Evolutionary conservation across 805 yeast genomes (phyloP).

Genomic region (Lipomyces mesembrius): DNA sequence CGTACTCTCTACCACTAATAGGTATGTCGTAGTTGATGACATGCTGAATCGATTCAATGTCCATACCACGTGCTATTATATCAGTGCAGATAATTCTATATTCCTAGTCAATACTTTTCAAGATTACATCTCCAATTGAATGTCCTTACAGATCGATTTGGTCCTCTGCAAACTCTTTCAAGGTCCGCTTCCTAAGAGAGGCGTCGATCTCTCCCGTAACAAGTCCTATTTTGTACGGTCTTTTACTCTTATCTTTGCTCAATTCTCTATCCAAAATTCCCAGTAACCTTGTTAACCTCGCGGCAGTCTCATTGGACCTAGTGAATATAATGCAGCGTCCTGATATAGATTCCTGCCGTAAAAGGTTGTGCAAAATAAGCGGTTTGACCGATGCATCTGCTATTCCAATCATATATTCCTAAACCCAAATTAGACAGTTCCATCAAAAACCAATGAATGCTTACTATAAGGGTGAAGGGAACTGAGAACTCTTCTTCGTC

Average conservation of each 20-base stretch:
- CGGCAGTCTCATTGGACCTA: slow-evolving; percentile 81
- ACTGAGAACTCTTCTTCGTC: slow-evolving; percentile 45
- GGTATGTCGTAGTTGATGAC: slow-evolving; percentile 94
- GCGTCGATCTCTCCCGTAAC: slow-evolving; percentile 49
- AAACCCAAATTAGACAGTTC: neutral
- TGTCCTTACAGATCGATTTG: slow-evolving; percentile 51
- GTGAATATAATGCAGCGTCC: slow-evolving; percentile 63
- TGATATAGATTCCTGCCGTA: slow-evolving; percentile 47
- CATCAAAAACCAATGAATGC: neutral
- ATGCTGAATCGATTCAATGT: slow-evolving; percentile 66
- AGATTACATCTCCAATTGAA: neutral
- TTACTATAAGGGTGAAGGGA: slow-evolving; percentile 45
- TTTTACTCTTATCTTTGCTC: slow-evolving; percentile 30
- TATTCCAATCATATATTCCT: slow-evolving; percentile 46
- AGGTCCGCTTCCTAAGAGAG: slow-evolving; percentile 57
- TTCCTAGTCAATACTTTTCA: slow-evolving; percentile 3
- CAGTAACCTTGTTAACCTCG: slow-evolving; percentile 73
- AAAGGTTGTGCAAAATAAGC: slow-evolving; percentile 63
- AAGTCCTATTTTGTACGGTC: slow-evolving; percentile 36
- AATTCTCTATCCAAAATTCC: slow-evolving; percentile 48
- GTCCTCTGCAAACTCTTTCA: slow-evolving; percentile 63
- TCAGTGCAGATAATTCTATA: slow-evolving; percentile 69
- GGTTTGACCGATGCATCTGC: slow-evolving; percentile 62
- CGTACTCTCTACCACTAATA: slow-evolving; percentile 83
- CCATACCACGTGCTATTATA: slow-evolving; percentile 94